A percentile compares a stretch with the other conserved stretches of the same genome.
Conservation (phyloP, 257 asterid species). For the Voacanga thouarsii region DNA sequence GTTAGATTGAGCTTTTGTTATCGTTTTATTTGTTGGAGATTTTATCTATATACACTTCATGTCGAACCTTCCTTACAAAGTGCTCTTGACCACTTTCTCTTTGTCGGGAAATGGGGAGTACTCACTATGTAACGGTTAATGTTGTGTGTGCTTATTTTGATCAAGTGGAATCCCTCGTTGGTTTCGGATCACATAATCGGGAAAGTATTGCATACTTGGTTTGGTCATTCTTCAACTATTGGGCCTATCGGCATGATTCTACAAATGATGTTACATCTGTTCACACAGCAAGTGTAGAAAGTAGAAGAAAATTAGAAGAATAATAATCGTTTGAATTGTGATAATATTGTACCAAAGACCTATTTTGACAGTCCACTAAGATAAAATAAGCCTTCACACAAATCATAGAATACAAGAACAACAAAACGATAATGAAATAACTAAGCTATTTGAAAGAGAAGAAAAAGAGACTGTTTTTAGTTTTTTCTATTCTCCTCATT, state of each 20-base stretch:
- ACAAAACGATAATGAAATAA: too few species aligned
- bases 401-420: too few species aligned
- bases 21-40: background rate
- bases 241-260: conserved; percentile 95
- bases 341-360: too few species aligned
- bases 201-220: conserved; percentile 65
- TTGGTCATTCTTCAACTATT: conserved; percentile 83
- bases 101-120: conserved; percentile 61
- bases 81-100: conserved; percentile 7
- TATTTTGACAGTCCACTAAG: too few species aligned
- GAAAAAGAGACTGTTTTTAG: too few species aligned
- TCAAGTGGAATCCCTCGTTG: conserved; percentile 66
- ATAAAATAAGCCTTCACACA: too few species aligned
- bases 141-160: conserved; percentile 77
- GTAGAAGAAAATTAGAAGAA: too few species aligned
- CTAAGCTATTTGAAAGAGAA: too few species aligned
- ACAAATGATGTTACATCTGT: conserved; percentile 82
- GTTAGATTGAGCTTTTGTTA: background rate
- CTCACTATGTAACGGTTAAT: conserved; percentile 52
- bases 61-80: background rate
- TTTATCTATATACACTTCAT: background rate
- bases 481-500: too few species aligned
- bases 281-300: conserved; percentile 68
- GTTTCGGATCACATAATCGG: conserved; percentile 59
- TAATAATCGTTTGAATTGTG: too few species aligned